These are phyloP conservation scores for Limtongozyma cylindracea DNA, from an alignment of 805 yeast species.

Conservation along the genomic window DNA sequence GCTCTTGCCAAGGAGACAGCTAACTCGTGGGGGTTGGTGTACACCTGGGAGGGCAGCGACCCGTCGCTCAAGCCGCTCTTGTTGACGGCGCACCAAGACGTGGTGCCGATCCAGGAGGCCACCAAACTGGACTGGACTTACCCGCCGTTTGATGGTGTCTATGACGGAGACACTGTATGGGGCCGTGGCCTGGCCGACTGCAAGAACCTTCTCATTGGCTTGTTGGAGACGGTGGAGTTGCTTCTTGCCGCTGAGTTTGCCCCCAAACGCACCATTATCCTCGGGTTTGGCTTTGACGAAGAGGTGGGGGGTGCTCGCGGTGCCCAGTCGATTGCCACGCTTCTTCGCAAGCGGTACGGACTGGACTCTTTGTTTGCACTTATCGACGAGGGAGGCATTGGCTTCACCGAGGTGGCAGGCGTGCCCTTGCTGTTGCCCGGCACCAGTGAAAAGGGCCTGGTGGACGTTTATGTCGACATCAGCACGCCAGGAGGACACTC, in stretches of 20 bases:
- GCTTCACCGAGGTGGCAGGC: constrained; percentile 14
- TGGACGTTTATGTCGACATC: constrained; percentile 17
- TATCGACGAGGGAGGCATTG: constrained; percentile 8
- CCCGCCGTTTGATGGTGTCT: constrained; percentile 1
- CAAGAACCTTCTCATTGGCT: constrained; percentile 3
- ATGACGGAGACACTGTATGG: constrained; percentile 1
- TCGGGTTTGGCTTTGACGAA: constrained; percentile 4
- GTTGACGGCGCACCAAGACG: constrained; percentile 2
- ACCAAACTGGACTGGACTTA: constrained; percentile 1
- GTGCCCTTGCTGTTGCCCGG: constrained; percentile 27
- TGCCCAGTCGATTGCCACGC: constrained; percentile 1
- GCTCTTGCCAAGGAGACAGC: constrained; percentile 2
- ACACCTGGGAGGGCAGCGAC: constrained; percentile 3
- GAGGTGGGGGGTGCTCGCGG: constrained; percentile 3
- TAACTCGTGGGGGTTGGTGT: constrained; percentile 3
- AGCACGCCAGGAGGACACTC: constrained; percentile 60
- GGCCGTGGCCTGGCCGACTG: constrained; percentile 5
- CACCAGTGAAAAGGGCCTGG: constrained; percentile 20
- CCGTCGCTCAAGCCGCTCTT: constrained; percentile 3
- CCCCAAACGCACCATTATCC: constrained; percentile 2
- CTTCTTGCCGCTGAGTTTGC: constrained; percentile 1
- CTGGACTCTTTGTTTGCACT: constrained; percentile 3
- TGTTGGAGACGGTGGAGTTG: constrained; percentile 3
- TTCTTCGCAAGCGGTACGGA: constrained; percentile 2
- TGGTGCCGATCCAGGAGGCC: constrained; percentile 1